Evolutionary conservation across 2,329 filamentous ascomycete species (phyloP).

Genomic region (Sclerotinia glacialis): DNA sequence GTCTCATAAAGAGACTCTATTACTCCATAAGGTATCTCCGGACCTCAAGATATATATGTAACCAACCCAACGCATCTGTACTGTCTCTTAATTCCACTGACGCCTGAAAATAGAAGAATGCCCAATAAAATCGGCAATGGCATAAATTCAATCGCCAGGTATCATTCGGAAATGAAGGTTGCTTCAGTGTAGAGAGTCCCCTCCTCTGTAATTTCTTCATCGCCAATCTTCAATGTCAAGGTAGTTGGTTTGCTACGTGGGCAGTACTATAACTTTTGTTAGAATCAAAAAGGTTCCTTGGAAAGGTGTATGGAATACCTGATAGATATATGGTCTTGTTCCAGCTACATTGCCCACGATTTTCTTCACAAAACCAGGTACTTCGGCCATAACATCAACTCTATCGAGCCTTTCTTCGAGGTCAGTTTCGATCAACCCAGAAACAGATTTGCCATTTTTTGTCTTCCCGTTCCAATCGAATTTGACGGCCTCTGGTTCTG

Average conservation of each 20-base stretch:
- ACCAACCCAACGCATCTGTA: conserved; percentile 35
- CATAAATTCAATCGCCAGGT: not conserved
- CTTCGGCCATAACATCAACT: conserved; percentile 94
- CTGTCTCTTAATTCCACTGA: conserved; percentile 32
- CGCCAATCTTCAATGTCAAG: conserved; percentile 82
- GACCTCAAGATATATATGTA: not conserved
- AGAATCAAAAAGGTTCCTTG: conserved; percentile 24
- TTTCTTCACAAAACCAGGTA: conserved; percentile 91
- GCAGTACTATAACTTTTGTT: conserved; percentile 58
- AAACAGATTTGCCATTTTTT: conserved; percentile 70
- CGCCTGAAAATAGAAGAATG: conserved; percentile 28
- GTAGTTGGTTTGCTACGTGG: conserved; percentile 61
- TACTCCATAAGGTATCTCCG: conserved; percentile 1
- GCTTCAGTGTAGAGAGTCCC: conserved; percentile 83
- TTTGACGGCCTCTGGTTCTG: conserved; percentile 72
- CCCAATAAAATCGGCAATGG: conserved; percentile 10
- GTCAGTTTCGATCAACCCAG: conserved; percentile 65
- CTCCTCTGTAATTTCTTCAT: conserved; percentile 73
- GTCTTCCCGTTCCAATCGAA: conserved; percentile 76
- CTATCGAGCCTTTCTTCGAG: conserved; percentile 72
- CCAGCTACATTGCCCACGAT: conserved; percentile 86
- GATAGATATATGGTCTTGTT: conserved; percentile 97
- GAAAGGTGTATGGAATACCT: conserved; percentile 53
- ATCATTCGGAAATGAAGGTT: conserved; percentile 78
- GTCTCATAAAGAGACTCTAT: not conserved